Evolutionary conservation across 805 yeast genomes (phyloP), one percentile per base, ranked within the genome.

Genomic region (Lipomyces yamadae): DNA sequence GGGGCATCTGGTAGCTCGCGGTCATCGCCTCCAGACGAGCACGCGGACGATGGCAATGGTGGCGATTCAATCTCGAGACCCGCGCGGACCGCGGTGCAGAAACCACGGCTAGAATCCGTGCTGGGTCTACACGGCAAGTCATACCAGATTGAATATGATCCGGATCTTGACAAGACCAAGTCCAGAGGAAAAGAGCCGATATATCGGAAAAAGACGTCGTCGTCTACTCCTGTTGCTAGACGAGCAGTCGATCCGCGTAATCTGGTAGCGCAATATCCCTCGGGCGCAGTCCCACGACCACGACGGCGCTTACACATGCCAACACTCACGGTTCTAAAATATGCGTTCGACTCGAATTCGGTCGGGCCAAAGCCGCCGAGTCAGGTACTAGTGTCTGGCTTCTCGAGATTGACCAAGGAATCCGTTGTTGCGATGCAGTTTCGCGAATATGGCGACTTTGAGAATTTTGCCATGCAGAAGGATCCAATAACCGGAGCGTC

Each of bases 401-500:
- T 88, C 60, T 88, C 91, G 2, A 73, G 82, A 2, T 79, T 85
- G 2, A 81, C 84, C n/a, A 81, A 83, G 56, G 84, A 85, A 58
- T 62, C 67, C 3, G 74, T 80, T 18, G 64, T 84, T 2, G 81
- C 79, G 58, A 86, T 88, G 68, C 86, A 84, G 69, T 84, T 90
- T 69, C 82, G 82, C 54, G 77, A 83, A 32, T 89, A 81, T 77
- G 97, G 97, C 2, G 83, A 82, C 37, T 81, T 92, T 3, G 81
- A 83, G 34, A 86, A 85, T 52, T 78, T 89, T 59, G 84, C 85
- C 66, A 81, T 86, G 66, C 80, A 88, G 8, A 85, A 83, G 64
- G 95, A 92, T 74, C 91, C 94, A 0, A 80, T 81, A 30, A 87
- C 90, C 56, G 97, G 92, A 2, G 89, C 88, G 24, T 93, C 96